phyloP scores from a whole-genome alignment of 345 rosid genomes.

The Aquilaria sinensis region DNA sequence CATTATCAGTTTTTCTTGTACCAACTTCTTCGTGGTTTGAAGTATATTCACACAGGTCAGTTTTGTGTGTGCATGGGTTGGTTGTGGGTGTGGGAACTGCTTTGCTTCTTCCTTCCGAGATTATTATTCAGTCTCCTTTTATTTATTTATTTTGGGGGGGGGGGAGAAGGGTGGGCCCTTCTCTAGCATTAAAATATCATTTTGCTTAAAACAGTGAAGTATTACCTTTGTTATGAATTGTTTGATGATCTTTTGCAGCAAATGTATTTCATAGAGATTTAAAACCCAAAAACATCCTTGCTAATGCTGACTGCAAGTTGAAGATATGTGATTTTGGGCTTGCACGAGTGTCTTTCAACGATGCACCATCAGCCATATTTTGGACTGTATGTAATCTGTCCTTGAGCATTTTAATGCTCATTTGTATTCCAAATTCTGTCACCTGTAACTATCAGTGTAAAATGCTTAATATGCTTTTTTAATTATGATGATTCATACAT shows the following conservation, averaged over 20 bases:
- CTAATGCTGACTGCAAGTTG: conserved; percentile 90
- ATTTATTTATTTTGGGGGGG: not conserved
- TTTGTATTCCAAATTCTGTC: not conserved
- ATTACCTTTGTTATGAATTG: not conserved
- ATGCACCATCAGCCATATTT: conserved; percentile 85
- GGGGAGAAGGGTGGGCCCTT: no score
- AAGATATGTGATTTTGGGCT: conserved; percentile 96
- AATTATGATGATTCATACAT: not conserved
- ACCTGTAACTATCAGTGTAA: not conserved
- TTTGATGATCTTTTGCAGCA: conserved; percentile 39
- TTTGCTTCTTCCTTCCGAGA: no score
- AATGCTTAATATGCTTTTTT: not conserved
- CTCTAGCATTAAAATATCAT: no score
- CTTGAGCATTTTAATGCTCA: conserved; percentile 7
- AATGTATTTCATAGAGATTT: conserved; percentile 90
- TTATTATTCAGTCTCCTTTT: no score
- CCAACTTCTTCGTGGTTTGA: conserved; percentile 96
- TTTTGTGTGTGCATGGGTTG: conserved; percentile 8
- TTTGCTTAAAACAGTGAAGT: no score
- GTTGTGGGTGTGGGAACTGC: no score
- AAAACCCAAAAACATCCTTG: conserved; percentile 91
- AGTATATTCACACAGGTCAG: conserved; percentile 86
- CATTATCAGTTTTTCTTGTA: conserved; percentile 95
- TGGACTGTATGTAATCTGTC: conserved; percentile 76
- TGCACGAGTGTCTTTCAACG: conserved; percentile 89